Percentiles rank a stretch among this genome's conserved stretches.
phyloP scores from a whole-genome alignment of 2,329 filamentous ascomycete genomes.

The Diaporthe longicolla region DNA sequence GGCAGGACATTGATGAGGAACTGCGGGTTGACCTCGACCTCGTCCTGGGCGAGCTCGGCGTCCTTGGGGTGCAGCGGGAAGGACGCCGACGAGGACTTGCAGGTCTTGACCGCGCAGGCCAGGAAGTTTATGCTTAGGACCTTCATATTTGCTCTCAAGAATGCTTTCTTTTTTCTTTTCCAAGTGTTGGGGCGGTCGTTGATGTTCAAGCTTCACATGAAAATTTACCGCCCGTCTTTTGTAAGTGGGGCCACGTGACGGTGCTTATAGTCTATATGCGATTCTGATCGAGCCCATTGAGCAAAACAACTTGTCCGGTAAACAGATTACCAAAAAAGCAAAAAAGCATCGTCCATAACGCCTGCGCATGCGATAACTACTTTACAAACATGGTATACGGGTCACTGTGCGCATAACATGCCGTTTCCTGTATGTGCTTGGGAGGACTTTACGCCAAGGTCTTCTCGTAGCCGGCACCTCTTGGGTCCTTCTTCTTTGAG shows the following conservation, averaged over 20 bases:
- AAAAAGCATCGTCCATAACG: constrained; percentile 4
- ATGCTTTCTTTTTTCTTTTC: neutral
- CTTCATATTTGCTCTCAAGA: constrained; percentile 76
- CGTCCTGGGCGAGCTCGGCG: constrained; percentile 88
- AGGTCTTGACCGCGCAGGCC: constrained; percentile 94
- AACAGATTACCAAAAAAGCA: neutral
- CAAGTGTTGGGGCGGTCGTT: neutral
- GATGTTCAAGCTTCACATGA: constrained; percentile 32
- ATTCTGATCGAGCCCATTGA: neutral
- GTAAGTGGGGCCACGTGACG: constrained; percentile 39
- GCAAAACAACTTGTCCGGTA: neutral
- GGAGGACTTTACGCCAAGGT: constrained; percentile 53
- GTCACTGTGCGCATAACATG: constrained; percentile 23
- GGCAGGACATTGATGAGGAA: constrained; percentile 90
- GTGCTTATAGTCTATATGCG: neutral
- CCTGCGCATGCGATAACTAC: constrained; percentile 21
- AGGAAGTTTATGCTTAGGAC: constrained; percentile 96
- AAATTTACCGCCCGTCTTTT: constrained; percentile 31
- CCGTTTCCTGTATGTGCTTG: constrained; percentile 46
- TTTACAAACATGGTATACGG: neutral
- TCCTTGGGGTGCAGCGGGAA: constrained; percentile 95
- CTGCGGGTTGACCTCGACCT: constrained; percentile 83
- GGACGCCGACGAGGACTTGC: constrained; percentile 83
- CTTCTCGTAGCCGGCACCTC: constrained; percentile 59
- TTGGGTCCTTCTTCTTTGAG: constrained; percentile 52